phyloP scores from a whole-genome alignment of 2,329 filamentous ascomycete genomes.

The Colletotrichum shisoi region DNA sequence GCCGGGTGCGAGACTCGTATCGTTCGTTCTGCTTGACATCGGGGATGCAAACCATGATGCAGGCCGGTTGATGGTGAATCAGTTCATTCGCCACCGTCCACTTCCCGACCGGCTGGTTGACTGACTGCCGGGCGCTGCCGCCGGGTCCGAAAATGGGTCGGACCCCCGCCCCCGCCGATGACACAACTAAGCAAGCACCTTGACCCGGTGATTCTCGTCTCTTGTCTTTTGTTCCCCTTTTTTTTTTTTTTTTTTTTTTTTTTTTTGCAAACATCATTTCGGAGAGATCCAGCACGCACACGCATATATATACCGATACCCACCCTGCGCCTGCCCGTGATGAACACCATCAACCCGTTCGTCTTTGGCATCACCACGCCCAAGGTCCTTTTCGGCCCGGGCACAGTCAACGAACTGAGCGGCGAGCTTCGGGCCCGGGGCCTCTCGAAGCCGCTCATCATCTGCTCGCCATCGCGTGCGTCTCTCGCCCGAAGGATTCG shows the following conservation, averaged over 20 bases:
- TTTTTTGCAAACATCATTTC: not conserved
- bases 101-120: not conserved
- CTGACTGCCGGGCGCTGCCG: slow-evolving; percentile 9
- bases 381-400: slow-evolving; percentile 49
- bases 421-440: slow-evolving; percentile 48
- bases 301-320: too few relatives aligned
- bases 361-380: slow-evolving; percentile 41
- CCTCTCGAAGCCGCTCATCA: slow-evolving; percentile 49
- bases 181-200: slow-evolving; percentile 13
- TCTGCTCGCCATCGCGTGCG: slow-evolving; percentile 52
- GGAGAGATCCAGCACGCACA: not conserved
- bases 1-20: too few relatives aligned
- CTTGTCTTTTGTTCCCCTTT: too few relatives aligned
- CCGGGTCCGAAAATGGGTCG: slow-evolving; percentile 25
- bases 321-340: not conserved
- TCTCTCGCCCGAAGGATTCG: slow-evolving; percentile 48
- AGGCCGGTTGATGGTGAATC: not conserved
- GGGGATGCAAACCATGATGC: not conserved
- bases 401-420: slow-evolving; percentile 47
- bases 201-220: not conserved
- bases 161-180: slow-evolving; percentile 37
- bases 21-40: too few relatives aligned
- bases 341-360: slow-evolving; percentile 25
- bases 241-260: too few relatives aligned
- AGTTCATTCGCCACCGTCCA: not conserved